These are phyloP conservation scores for Talaromyces amestolkiae DNA, from an alignment of 2,329 filamentous ascomycete genomes.

Conservation along the genomic window DNA sequence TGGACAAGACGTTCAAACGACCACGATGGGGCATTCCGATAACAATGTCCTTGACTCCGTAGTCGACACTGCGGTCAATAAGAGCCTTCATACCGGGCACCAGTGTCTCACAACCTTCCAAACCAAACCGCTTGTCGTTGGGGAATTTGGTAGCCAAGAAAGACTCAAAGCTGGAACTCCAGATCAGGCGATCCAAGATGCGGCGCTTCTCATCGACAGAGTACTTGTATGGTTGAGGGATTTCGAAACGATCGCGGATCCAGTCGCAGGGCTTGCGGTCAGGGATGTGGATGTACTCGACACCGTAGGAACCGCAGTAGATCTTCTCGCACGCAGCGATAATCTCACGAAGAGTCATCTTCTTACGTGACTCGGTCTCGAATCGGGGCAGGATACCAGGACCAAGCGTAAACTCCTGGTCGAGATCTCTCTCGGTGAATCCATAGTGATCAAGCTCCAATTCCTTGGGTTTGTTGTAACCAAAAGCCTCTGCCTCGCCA, in stretches of 20 bases:
- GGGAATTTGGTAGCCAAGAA: conserved; percentile 98
- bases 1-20: conserved; percentile 94
- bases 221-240: conserved; percentile 94
- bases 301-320: conserved; percentile 95
- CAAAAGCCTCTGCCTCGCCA: conserved; percentile 77
- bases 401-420: conserved; percentile 85
- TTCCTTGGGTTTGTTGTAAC: conserved; percentile 86
- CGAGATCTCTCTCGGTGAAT: conserved; percentile 90
- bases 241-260: conserved; percentile 91
- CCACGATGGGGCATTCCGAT: conserved; percentile 99
- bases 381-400: conserved; percentile 95
- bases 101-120: conserved; percentile 94
- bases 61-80: conserved; percentile 97
- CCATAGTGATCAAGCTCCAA: conserved; percentile 89
- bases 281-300: conserved; percentile 98
- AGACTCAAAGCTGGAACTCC: conserved; percentile 94
- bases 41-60: conserved; percentile 97
- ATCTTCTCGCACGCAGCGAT: conserved; percentile 88
- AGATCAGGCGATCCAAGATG: conserved; percentile 95
- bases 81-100: conserved; percentile 99
- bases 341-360: conserved; percentile 96
- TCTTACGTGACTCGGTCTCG: conserved; percentile 80
- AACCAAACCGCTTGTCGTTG: conserved; percentile 98
- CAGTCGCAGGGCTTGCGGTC: conserved; percentile 98
- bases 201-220: conserved; percentile 97